Conservation (phyloP, 257 asterid species). For the Plantago elongata region DNA sequence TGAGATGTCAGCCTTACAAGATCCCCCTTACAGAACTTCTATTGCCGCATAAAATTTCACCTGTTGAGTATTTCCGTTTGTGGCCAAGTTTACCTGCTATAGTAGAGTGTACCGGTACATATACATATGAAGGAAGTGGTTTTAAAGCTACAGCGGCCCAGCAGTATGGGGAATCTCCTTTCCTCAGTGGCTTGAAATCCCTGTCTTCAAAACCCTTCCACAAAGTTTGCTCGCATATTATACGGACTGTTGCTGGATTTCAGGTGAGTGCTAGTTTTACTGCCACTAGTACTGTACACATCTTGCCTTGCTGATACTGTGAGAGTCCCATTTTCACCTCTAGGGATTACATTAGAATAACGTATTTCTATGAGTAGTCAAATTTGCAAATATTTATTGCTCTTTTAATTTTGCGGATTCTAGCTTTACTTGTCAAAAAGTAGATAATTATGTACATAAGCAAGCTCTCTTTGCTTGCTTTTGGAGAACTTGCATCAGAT, state of each 20-base stretch:
- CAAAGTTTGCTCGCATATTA: constrained; percentile 83
- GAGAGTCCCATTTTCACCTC: background rate
- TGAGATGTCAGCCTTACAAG: constrained; percentile 94
- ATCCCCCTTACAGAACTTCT: constrained; percentile 91
- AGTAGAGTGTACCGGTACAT: constrained; percentile 79
- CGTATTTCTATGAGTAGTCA: background rate
- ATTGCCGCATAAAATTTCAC: constrained; percentile 89
- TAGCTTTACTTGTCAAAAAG: background rate
- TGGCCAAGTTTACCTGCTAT: constrained; percentile 96
- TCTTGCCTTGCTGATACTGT: background rate
- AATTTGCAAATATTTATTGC: background rate
- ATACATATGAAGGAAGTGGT: constrained; percentile 89
- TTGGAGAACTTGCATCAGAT: background rate
- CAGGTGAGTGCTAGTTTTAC: constrained; percentile 45
- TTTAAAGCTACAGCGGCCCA: constrained; percentile 94
- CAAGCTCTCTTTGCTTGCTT: constrained; percentile 4
- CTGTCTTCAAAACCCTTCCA: constrained; percentile 84
- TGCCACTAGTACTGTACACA: constrained; percentile 1
- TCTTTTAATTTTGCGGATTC: background rate
- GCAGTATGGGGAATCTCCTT: constrained; percentile 92
- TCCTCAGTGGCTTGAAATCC: constrained; percentile 76
- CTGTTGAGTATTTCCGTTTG: constrained; percentile 88
- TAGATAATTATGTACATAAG: background rate
- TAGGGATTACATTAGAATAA: background rate
- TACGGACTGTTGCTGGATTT: constrained; percentile 89